Evolutionary conservation across 257 asterid genomes (phyloP).

Genomic region (Lycium ferocissimum): DNA sequence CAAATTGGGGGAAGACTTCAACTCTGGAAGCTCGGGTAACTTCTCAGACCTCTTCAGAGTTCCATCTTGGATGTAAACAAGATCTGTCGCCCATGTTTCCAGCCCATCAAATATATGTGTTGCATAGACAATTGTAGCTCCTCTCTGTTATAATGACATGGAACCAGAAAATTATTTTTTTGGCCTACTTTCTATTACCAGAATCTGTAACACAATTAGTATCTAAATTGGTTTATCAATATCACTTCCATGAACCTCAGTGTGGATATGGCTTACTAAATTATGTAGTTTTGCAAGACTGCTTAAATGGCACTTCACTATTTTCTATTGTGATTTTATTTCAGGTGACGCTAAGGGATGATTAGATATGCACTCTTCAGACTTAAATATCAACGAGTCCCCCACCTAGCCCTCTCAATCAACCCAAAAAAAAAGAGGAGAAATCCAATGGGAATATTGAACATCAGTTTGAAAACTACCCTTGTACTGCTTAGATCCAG

Average conservation of each 20-base stretch:
- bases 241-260: not conserved
- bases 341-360: not conserved
- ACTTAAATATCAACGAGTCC: not conserved
- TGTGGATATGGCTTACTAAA: not conserved
- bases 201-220: not conserved
- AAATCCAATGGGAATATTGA: not conserved
- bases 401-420: not conserved
- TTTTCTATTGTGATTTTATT: slow-evolving; percentile 11
- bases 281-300: not conserved
- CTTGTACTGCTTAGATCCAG: not conserved
- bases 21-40: slow-evolving; percentile 66
- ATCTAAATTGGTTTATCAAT: not conserved
- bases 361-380: not conserved
- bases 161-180: slow-evolving; percentile 1
- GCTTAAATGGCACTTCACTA: not conserved
- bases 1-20: slow-evolving; percentile 62
- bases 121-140: slow-evolving; percentile 92
- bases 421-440: not conserved
- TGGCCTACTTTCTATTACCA: not conserved
- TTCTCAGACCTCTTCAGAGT: slow-evolving; percentile 74
- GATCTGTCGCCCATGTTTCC: slow-evolving; percentile 93
- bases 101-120: slow-evolving; percentile 97
- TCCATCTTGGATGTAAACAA: slow-evolving; percentile 90
- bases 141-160: slow-evolving; percentile 63
- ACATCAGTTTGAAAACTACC: not conserved